phyloP scores from a whole-genome alignment of 2,329 filamentous ascomycete genomes.

The Harringtonia aguacate region DNA sequence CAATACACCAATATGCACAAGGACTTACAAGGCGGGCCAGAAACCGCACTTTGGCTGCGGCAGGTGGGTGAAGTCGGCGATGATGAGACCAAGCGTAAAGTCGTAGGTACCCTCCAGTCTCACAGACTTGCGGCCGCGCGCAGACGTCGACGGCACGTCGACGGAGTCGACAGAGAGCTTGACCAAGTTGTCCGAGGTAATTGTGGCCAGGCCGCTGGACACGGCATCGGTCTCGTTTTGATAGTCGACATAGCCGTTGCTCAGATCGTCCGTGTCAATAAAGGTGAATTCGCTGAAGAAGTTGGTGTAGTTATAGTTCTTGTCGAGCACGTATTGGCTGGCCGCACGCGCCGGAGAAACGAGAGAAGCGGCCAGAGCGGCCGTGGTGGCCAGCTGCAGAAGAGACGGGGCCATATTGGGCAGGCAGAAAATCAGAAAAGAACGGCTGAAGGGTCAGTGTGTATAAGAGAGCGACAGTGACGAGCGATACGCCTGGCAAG shows the following conservation, averaged over 20 bases:
- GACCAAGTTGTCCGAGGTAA: conserved; percentile 26
- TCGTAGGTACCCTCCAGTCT: conserved; percentile 51
- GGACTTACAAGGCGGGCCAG: conserved; percentile 57
- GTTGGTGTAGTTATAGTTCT: conserved; percentile 30
- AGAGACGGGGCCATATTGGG: conserved; percentile 14
- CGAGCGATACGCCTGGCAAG: background rate
- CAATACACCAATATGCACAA: background rate
- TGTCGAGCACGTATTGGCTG: conserved; percentile 25
- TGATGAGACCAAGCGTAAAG: conserved; percentile 57
- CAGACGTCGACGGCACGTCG: background rate
- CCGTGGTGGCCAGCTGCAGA: conserved; percentile 16
- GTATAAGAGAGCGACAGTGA: background rate
- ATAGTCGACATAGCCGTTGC: conserved; percentile 53
- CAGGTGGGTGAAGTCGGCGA: conserved; percentile 60
- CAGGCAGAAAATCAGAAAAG: conserved; percentile 3
- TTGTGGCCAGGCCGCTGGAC: conserved; percentile 19
- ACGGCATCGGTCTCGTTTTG: conserved; percentile 22
- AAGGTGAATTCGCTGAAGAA: conserved; percentile 39
- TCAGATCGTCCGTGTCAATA: conserved; percentile 48
- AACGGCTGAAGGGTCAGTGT: background rate
- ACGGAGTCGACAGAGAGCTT: conserved; percentile 10
- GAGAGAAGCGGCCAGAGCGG: conserved; percentile 15
- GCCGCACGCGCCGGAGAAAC: conserved; percentile 4
- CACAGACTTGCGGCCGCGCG: conserved; percentile 42
- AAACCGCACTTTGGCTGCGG: conserved; percentile 54